Evolutionary conservation across 1,284 basidiomycete species (phyloP).

Genomic region (Omphalotus olearius): DNA sequence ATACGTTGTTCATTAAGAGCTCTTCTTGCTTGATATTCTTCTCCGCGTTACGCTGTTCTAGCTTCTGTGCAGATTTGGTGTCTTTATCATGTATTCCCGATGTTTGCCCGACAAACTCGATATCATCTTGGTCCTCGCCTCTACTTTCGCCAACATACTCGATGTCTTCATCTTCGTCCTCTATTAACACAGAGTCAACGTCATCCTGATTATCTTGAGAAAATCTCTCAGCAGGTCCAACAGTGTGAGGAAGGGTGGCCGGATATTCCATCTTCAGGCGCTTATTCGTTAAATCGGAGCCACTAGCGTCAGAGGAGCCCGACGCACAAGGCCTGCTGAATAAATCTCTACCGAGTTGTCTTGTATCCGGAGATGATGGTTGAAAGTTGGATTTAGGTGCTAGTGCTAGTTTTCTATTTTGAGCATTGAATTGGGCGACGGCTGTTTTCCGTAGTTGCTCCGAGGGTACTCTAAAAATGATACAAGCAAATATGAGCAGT

Average conservation of each 20-base stretch:
- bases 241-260: background rate
- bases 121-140: background rate
- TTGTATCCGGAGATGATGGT: background rate
- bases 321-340: background rate
- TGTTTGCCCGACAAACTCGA: background rate
- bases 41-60: background rate
- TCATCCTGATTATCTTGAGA: slow-evolving; percentile 21
- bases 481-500: slow-evolving; percentile 9
- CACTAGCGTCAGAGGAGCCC: background rate
- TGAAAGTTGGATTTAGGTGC: background rate
- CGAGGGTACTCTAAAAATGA: slow-evolving; percentile 17
- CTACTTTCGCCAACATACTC: slow-evolving; percentile 30
- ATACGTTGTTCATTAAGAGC: slow-evolving; percentile 25
- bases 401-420: no score
- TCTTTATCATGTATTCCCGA: no score
- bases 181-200: slow-evolving; percentile 20
- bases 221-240: no score
- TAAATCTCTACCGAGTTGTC: background rate
- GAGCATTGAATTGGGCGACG: slow-evolving; percentile 16
- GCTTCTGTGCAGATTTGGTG: background rate
- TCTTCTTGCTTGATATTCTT: background rate
- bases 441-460: slow-evolving; percentile 30
- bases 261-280: background rate
- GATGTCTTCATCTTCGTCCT: slow-evolving; percentile 31
- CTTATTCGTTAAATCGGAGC: slow-evolving; percentile 1